Percentiles rank a stretch among this genome's conserved stretches.
Evolutionary conservation across 805 yeast species (phyloP).

Genomic region (Vanderwaltozyma yarrowii): DNA sequence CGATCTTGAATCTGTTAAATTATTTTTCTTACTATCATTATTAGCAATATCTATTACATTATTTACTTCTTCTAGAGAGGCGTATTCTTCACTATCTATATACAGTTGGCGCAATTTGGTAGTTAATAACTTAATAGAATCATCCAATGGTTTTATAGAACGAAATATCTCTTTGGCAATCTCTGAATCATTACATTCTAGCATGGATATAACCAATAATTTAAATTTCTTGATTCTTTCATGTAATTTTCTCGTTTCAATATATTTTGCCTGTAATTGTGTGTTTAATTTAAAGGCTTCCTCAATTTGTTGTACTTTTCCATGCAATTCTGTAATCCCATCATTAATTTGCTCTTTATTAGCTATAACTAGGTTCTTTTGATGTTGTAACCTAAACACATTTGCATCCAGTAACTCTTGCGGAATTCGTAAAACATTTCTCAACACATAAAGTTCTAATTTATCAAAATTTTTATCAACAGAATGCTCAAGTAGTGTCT

Average conservation of each 20-base stretch:
- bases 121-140: constrained; percentile 17
- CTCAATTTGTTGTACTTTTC: constrained; percentile 16
- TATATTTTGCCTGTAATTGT: constrained; percentile 11
- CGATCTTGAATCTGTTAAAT: not conserved
- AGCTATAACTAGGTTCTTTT: constrained; percentile 37
- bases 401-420: constrained; percentile 53
- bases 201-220: constrained; percentile 4
- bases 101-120: constrained; percentile 19
- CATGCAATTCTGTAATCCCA: constrained; percentile 8
- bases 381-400: constrained; percentile 58
- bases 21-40: no score
- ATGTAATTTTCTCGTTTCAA: constrained; percentile 10
- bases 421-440: constrained; percentile 71
- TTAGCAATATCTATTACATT: constrained; percentile 4
- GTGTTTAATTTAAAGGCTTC: constrained; percentile 11
- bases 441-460: constrained; percentile 67
- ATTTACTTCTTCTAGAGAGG: constrained; percentile 17
- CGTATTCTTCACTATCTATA: constrained; percentile 18
- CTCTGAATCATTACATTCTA: constrained; percentile 6
- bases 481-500: constrained; percentile 60
- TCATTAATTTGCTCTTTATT: constrained; percentile 6
- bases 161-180: constrained; percentile 8
- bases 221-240: constrained; percentile 18
- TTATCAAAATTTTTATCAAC: constrained; percentile 80
- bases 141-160: constrained; percentile 23